These are phyloP conservation scores for Fonsecaea pedrosoi DNA, from an alignment of 2,329 filamentous ascomycete species.

Conservation along the genomic window DNA sequence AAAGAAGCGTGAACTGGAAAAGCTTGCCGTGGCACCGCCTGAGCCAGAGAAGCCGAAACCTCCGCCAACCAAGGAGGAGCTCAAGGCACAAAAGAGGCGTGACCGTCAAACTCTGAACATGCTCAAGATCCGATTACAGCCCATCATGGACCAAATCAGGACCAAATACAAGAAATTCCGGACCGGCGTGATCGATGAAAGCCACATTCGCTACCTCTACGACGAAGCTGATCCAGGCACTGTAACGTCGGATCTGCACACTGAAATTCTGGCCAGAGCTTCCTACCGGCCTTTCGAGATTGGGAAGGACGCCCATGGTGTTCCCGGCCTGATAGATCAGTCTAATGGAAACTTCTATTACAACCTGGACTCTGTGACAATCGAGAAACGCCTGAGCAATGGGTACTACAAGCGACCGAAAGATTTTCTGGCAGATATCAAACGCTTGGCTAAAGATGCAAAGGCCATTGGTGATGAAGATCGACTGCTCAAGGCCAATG, in stretches of 20 bases:
- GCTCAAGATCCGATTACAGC: constrained; percentile 87
- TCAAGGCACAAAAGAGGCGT: constrained; percentile 77
- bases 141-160: constrained; percentile 97
- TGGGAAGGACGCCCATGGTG: constrained; percentile 77
- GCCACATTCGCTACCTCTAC: constrained; percentile 79
- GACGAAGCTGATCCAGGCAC: constrained; percentile 78
- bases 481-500: constrained; percentile 83
- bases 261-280: constrained; percentile 62
- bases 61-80: constrained; percentile 76
- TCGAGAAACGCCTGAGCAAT: constrained; percentile 95
- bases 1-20: constrained; percentile 82
- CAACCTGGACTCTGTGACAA: constrained; percentile 89
- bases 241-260: constrained; percentile 65
- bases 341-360: constrained; percentile 86
- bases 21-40: constrained; percentile 75
- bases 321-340: constrained; percentile 76
- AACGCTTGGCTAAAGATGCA: constrained; percentile 81
- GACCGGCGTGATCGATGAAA: constrained; percentile 75
- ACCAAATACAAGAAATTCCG: constrained; percentile 87
- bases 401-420: constrained; percentile 91
- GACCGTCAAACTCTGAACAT: constrained; percentile 85
- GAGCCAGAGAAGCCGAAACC: constrained; percentile 68
- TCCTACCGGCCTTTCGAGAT: constrained; percentile 77
- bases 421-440: constrained; percentile 89
- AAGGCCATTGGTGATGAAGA: constrained; percentile 82